phyloP scores from a whole-genome alignment of 306 rosid species.

The Quercus cerris region DNA sequence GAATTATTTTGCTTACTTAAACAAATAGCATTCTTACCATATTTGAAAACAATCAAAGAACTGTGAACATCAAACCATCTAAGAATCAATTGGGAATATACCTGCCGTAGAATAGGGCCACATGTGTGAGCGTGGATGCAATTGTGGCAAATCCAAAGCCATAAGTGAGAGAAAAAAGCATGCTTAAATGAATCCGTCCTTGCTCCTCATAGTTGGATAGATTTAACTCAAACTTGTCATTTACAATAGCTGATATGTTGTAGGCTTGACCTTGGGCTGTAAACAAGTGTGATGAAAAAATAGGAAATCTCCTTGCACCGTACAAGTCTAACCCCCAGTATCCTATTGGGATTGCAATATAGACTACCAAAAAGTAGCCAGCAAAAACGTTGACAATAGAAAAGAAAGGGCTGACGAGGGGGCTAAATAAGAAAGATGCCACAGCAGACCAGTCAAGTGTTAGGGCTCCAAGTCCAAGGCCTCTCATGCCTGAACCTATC shows the following conservation, averaged over 20 bases:
- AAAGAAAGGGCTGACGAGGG: slow-evolving; percentile 74
- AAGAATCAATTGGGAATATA: slow-evolving; percentile 10
- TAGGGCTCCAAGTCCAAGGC: slow-evolving; percentile 74
- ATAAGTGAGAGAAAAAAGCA: slow-evolving; percentile 59
- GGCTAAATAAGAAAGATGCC: slow-evolving; percentile 77
- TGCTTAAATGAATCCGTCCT: slow-evolving; percentile 65
- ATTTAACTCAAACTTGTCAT: slow-evolving; percentile 59
- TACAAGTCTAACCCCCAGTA: slow-evolving; percentile 65
- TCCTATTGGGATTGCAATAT: slow-evolving; percentile 48
- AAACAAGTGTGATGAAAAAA: slow-evolving; percentile 74
- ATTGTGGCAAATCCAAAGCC: slow-evolving; percentile 83
- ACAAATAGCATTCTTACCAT: not conserved
- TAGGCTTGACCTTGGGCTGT: slow-evolving; percentile 50
- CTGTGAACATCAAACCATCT: not conserved
- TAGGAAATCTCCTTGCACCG: slow-evolving; percentile 56
- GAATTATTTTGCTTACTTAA: not conserved
- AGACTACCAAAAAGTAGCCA: slow-evolving; percentile 52
- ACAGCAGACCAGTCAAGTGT: slow-evolving; percentile 74
- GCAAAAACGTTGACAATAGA: slow-evolving; percentile 61
- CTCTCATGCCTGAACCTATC: slow-evolving; percentile 80
- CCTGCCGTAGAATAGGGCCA: slow-evolving; percentile 77
- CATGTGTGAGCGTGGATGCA: slow-evolving; percentile 73
- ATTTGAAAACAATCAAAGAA: not conserved
- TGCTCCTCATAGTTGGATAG: slow-evolving; percentile 37
- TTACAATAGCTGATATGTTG: slow-evolving; percentile 58